Evolutionary conservation across 106 monocot species (phyloP), one percentile per base, ranked within the genome.

Genomic region (Acorus calamus): DNA sequence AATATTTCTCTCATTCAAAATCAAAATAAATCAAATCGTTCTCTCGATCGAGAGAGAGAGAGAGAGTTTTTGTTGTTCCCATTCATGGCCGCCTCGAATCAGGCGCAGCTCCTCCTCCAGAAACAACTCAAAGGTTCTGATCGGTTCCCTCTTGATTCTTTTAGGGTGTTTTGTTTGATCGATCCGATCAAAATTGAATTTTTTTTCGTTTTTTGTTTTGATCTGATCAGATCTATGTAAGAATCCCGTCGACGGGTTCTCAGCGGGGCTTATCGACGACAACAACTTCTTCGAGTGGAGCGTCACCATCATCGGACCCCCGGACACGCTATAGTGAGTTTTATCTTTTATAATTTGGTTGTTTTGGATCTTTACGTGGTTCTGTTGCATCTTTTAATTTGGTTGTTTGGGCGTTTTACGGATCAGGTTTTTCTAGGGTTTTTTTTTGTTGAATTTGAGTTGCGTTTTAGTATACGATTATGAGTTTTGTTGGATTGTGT

Each of bases 211-310:
- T 42, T 70, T 4, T 28, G 7, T 48, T 57, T 45, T 70, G 12
- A 11, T 50, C 2, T 73, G 55, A 3, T 68, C 63, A 88, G 88
- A 88, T 84, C 84, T 88, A 8, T 72, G 53, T 50, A 89, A 76
- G 70, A 73, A 73, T 49, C 88, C 88, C 5, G 84, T 84, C 42
- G 88, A 84, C 41, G 88, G 88, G 4, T 89, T 89, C 84, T 89
- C 88, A 1, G 88, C 88, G 12, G 84, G 88, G 12, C 62, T 89
- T n/a, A 81, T 84, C 2, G 81, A 81, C 50, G 88, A 89, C 57
- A 71, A 46, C 74, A 84, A 84, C 58, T 52, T 89, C 48, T 89
- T 89, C 42, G 88, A 89, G 56, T 89, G 88, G 88, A 78, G 57
- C 52, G 84, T 89, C 60, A 81, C 88, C 28, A 76, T 89, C 62